Evolutionary conservation across 345 rosid genomes (phyloP).

Genomic region (Streptanthus diversifolius): DNA sequence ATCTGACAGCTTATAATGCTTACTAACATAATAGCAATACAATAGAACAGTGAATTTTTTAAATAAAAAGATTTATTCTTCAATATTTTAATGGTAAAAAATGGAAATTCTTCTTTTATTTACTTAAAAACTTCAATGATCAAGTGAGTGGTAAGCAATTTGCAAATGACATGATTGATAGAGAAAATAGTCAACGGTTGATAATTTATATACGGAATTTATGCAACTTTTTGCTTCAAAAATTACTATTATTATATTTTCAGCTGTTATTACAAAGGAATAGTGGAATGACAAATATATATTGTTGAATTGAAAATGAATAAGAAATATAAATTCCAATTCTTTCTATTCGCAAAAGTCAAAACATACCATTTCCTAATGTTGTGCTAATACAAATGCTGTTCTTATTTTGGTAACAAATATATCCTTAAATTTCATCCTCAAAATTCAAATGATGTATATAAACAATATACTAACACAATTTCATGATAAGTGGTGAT

Average conservation of each 20-base stretch:
- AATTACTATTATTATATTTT: not conserved
- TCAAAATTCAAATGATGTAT: not conserved
- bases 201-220: too few relatives aligned
- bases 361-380: not conserved
- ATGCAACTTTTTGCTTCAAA: too few relatives aligned
- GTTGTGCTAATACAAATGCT: not conserved
- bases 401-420: not conserved
- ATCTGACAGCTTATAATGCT: slow-evolving; percentile 12
- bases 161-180: too few relatives aligned
- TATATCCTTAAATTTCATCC: not conserved
- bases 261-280: not conserved
- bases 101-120: not conserved
- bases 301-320: not conserved
- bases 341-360: not conserved
- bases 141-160: not conserved
- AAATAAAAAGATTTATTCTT: not conserved
- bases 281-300: not conserved
- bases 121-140: not conserved
- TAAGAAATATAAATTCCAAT: not conserved
- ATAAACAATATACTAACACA: not conserved
- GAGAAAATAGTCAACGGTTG: too few relatives aligned
- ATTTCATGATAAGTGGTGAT: not conserved
- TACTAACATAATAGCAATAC: not conserved
- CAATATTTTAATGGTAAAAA: not conserved
- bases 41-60: not conserved